Conservation (phyloP, 805 yeast species). For the Cyberlindnera veronae region DNA sequence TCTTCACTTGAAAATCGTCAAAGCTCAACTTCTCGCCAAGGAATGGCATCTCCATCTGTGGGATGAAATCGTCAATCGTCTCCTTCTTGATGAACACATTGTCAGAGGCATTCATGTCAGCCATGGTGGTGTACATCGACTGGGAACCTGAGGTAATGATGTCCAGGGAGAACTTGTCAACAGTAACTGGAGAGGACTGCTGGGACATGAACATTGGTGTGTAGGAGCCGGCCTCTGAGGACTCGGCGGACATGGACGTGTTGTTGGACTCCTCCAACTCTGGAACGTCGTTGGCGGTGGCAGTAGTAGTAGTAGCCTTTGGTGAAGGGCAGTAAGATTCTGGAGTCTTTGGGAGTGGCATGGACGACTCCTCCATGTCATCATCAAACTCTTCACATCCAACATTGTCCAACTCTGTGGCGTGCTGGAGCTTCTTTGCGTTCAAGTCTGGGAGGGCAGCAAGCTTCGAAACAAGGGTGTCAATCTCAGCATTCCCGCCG, state of each 20-base stretch:
- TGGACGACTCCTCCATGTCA: constrained; percentile 8
- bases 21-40: constrained; percentile 14
- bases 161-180: constrained; percentile 25
- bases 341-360: constrained; percentile 27
- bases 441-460: constrained; percentile 23
- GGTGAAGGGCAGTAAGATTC: constrained; percentile 24
- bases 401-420: constrained; percentile 16
- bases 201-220: constrained; percentile 14
- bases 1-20: constrained; percentile 21
- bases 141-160: constrained; percentile 18
- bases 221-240: constrained; percentile 9
- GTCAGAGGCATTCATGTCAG: constrained; percentile 1
- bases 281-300: constrained; percentile 19
- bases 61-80: constrained; percentile 12
- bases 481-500: constrained; percentile 21
- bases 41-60: constrained; percentile 8
- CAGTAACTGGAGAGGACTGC: constrained; percentile 14
- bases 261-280: constrained; percentile 16
- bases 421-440: constrained; percentile 21
- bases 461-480: constrained; percentile 13
- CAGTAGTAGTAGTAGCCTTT: constrained; percentile 7
- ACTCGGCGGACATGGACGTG: constrained; percentile 12
- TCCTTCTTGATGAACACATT: constrained; percentile 18
- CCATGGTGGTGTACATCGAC: neutral
- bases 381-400: constrained; percentile 12